These are phyloP conservation scores for Cicer yamashitae DNA, from an alignment of 306 rosid genomes.

Conservation along the genomic window DNA sequence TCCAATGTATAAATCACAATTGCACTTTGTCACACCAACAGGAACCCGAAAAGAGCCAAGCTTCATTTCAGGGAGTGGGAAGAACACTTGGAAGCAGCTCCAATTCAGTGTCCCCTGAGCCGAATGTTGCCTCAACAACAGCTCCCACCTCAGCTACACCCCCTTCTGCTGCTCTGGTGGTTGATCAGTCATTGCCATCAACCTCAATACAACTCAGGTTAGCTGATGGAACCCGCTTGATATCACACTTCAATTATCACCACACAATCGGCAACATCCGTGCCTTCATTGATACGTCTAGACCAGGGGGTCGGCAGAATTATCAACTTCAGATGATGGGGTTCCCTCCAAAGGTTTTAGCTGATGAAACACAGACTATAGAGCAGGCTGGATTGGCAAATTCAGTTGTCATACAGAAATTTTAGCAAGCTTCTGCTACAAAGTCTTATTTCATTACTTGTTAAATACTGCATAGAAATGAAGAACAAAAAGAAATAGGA, in stretches of 20 bases:
- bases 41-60: conserved; percentile 76
- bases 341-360: conserved; percentile 85
- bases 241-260: conserved; percentile 69
- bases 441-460: conserved; percentile 30
- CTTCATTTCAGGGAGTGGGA: conserved; percentile 88
- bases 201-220: conserved; percentile 88
- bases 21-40: conserved; percentile 45
- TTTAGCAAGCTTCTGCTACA: conserved; percentile 50
- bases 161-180: conserved; percentile 57
- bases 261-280: conserved; percentile 73
- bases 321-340: conserved; percentile 93
- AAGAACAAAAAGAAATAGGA: conserved; percentile 31
- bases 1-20: background rate
- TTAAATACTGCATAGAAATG: conserved; percentile 38
- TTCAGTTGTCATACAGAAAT: conserved; percentile 94
- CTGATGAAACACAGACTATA: conserved; percentile 73
- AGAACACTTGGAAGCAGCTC: conserved; percentile 94
- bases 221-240: conserved; percentile 89
- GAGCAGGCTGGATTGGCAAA: conserved; percentile 90
- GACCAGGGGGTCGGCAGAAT: conserved; percentile 66
- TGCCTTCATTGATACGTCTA: conserved; percentile 71
- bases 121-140: conserved; percentile 44
- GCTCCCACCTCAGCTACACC: conserved; percentile 52
- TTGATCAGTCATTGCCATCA: conserved; percentile 78
- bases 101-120: conserved; percentile 56